phyloP scores from a whole-genome alignment of 2,329 filamentous ascomycete genomes.

The Elsinoe fawcettii region DNA sequence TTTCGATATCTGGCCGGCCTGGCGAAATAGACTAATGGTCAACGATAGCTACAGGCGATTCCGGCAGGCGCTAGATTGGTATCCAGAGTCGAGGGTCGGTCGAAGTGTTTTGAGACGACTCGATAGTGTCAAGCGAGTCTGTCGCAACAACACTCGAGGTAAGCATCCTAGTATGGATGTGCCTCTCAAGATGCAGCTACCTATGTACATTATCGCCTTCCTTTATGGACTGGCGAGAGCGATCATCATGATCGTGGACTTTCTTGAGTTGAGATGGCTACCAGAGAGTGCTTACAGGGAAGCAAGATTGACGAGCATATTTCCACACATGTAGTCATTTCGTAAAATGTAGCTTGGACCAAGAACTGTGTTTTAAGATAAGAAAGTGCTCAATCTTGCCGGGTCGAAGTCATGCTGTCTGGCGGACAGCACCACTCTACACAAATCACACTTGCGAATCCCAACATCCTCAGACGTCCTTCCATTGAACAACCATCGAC shows the following conservation, averaged over 20 bases:
- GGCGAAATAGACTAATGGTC: not conserved
- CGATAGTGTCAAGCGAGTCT: not conserved
- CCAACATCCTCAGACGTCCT: too few relatives aligned
- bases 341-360: too few relatives aligned
- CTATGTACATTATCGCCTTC: constrained; percentile 1
- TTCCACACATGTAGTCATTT: constrained; percentile 1
- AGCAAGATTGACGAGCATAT: not conserved
- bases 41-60: not conserved
- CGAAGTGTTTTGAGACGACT: not conserved
- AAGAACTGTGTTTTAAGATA: too few relatives aligned
- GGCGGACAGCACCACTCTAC: too few relatives aligned
- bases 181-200: not conserved
- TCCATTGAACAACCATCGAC: too few relatives aligned
- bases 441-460: too few relatives aligned
- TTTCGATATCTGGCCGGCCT: not conserved
- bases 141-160: not conserved
- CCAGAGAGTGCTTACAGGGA: constrained; percentile 2
- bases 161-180: not conserved
- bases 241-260: not conserved
- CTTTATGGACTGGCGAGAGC: not conserved
- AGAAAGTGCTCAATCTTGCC: too few relatives aligned
- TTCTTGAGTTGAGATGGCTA: constrained; percentile 1
- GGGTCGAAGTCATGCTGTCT: too few relatives aligned
- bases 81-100: not conserved
- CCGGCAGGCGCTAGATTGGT: not conserved